Evolutionary conservation across 2,329 filamentous ascomycete species (phyloP).

Genomic region (Byssochlamys sp.): DNA sequence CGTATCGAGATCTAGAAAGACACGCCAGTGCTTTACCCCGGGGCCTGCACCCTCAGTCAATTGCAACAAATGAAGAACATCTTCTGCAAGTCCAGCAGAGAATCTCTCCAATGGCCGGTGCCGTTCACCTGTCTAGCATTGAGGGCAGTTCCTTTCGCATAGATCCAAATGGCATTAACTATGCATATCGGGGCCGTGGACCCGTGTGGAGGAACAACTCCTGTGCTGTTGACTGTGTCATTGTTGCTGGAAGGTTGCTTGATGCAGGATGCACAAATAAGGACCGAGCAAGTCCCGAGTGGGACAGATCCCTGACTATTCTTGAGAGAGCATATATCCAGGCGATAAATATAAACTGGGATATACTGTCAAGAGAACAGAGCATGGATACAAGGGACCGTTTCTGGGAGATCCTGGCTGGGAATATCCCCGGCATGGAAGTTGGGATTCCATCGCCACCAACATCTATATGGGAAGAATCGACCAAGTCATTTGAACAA

Average conservation of each 20-base stretch:
- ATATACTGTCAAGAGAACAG: conserved; percentile 10
- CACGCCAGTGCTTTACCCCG: conserved; percentile 13
- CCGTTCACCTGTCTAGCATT: conserved; percentile 10
- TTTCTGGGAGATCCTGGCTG: conserved; percentile 10
- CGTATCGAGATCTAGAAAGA: conserved; percentile 22
- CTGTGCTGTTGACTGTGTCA: conserved; percentile 20
- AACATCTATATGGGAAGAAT: conserved; percentile 15
- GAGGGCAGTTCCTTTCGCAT: conserved; percentile 7
- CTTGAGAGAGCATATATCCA: conserved; percentile 19
- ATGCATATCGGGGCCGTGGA: conserved; percentile 22
- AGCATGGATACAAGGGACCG: conserved; percentile 10
- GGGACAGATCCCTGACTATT: conserved; percentile 8
- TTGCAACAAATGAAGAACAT: conserved; percentile 9
- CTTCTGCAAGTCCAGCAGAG: conserved; percentile 11
- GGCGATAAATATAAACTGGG: conserved; percentile 20
- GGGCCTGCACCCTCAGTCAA: conserved; percentile 4
- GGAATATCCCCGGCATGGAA: conserved; percentile 2
- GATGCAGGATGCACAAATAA: conserved; percentile 26
- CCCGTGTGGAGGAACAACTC: conserved; percentile 18
- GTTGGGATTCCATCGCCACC: conserved; percentile 7
- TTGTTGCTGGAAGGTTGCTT: conserved; percentile 27
- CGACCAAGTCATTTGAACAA: conserved; percentile 18
- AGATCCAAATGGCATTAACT: conserved; percentile 11
- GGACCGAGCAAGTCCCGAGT: conserved; percentile 13
- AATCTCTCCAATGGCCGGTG: conserved; percentile 6